phyloP scores from a whole-genome alignment of 768 basidiomycete genomes.

The Suillus fuscotomentosus region DNA sequence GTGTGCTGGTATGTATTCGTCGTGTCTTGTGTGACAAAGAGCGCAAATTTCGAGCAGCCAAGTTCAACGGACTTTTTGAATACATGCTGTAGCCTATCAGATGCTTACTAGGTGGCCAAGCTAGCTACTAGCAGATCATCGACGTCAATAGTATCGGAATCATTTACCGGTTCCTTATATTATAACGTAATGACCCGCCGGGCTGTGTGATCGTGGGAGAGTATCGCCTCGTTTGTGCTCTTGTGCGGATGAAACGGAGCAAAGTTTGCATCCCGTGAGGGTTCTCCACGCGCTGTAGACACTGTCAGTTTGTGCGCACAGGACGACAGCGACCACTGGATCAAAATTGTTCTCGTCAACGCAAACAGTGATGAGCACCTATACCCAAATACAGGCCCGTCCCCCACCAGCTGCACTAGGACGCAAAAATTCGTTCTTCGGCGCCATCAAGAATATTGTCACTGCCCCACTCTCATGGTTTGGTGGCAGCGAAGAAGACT shows the following conservation, averaged over 20 bases:
- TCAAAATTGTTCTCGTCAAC: conserved; percentile 8
- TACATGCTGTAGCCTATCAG: conserved; percentile 13
- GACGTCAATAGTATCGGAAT: too few relatives aligned
- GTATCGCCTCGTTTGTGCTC: conserved; percentile 9
- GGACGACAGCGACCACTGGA: conserved; percentile 16
- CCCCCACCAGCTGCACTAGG: conserved; percentile 34
- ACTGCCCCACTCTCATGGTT: conserved; percentile 60
- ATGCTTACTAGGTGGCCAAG: background rate
- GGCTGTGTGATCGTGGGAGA: conserved; percentile 10
- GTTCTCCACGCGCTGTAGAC: conserved; percentile 24
- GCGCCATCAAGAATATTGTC: conserved; percentile 64
- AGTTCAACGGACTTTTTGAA: conserved; percentile 11
- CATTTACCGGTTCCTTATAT: background rate
- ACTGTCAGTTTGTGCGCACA: conserved; percentile 5
- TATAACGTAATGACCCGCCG: background rate
- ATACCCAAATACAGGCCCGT: conserved; percentile 24
- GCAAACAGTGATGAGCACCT: conserved; percentile 26
- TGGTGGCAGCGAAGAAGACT: conserved; percentile 48
- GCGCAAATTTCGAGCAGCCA: conserved; percentile 3
- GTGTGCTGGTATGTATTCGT: background rate
- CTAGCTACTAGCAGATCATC: background rate
- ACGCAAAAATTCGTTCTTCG: conserved; percentile 60
- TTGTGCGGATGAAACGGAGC: conserved; percentile 11
- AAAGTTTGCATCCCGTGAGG: conserved; percentile 17
- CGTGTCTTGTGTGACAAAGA: conserved; percentile 6